These are phyloP conservation scores for Aspergillus clavatus DNA, from an alignment of 2,329 filamentous ascomycete species.

Conservation along the genomic window DNA sequence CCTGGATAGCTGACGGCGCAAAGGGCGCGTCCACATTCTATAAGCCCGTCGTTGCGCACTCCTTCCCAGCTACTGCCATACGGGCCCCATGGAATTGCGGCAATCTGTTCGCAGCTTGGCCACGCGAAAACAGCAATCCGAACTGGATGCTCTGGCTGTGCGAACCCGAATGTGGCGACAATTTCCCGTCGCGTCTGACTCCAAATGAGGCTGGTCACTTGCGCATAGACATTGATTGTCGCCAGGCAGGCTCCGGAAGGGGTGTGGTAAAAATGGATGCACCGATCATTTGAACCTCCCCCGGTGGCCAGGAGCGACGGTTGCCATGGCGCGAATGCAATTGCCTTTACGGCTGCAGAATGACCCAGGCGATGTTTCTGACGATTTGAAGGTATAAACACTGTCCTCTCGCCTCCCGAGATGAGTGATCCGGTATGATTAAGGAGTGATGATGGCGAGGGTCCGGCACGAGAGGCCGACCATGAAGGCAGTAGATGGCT, in stretches of 20 bases:
- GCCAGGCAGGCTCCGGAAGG: conserved; percentile 76
- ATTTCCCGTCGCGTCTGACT: conserved; percentile 81
- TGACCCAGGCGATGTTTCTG: conserved; percentile 73
- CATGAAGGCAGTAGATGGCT: conserved; percentile 26
- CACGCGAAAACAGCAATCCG: conserved; percentile 91
- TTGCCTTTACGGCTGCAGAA: conserved; percentile 87
- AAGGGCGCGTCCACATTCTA: conserved; percentile 55
- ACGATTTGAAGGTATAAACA: conserved; percentile 50
- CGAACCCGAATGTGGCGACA: conserved; percentile 87
- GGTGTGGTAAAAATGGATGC: conserved; percentile 93
- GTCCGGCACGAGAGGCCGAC: conserved; percentile 15
- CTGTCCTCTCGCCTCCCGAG: conserved; percentile 35
- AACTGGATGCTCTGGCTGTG: conserved; percentile 81
- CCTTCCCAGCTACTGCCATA: conserved; percentile 36
- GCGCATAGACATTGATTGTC: conserved; percentile 85
- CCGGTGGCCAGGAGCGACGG: conserved; percentile 81
- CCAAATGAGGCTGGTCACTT: conserved; percentile 92
- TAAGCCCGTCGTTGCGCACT: conserved; percentile 18
- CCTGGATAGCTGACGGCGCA: conserved; percentile 84
- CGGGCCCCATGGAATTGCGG: conserved; percentile 77
- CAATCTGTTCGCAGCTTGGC: conserved; percentile 83
- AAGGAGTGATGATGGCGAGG: conserved; percentile 19
- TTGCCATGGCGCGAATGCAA: conserved; percentile 95
- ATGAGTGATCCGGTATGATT: conserved; percentile 26
- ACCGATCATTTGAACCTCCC: conserved; percentile 88